Base-by-base conservation (phyloP, 75 land plant species). In the Pinus tabuliformis region DNA sequence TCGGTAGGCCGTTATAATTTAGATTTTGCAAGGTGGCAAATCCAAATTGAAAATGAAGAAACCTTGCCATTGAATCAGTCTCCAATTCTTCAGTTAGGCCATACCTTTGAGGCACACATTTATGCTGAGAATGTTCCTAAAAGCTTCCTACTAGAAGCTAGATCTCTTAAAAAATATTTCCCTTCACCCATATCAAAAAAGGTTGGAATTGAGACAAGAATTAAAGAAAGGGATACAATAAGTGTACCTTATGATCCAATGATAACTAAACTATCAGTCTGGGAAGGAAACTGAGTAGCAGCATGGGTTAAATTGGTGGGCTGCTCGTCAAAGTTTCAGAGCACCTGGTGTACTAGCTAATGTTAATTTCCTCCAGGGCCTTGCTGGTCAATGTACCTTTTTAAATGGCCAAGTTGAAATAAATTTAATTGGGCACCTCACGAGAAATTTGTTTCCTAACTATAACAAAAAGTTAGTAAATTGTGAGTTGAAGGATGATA, bases 251-350 rank as follows among this genome's bases (percentile, higher is more conserved):
- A 26, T 26, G 26, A 26, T 0, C 26, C 26, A 26, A 97, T 97
- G 97, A 94, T 97, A 77, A 95, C 99, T 58, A 97, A 97, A 75
- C 93, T 94, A 59, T 98, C 92, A 36, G 98, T 94, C 3, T 89
- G 92, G 93, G 95, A 98, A 60, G 87, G 81, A 81, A 85, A 86
- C 76, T 93, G 99, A 13, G 59, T 77, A 75, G 85, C 91, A 49
- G 97, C 97, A 73, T 75, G 94, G 77, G 77, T 85, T 28, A 97
- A 94, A 70, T 62, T 97, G 72, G 88, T 86, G 77, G 80, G 90
- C 61, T 89, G 90, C 74, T 75, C 94, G n/a, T 79, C 94, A 26
- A 26, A 26, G 26, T 0, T 26, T 26, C 26, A 26, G 26, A 79
- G 93, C n/a, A n/a, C n/a, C 97, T 58, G 99, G 99, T 9, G 49